Conservation (phyloP, 176 grass and related monocot genomes). For the Paspalum notatum region DNA sequence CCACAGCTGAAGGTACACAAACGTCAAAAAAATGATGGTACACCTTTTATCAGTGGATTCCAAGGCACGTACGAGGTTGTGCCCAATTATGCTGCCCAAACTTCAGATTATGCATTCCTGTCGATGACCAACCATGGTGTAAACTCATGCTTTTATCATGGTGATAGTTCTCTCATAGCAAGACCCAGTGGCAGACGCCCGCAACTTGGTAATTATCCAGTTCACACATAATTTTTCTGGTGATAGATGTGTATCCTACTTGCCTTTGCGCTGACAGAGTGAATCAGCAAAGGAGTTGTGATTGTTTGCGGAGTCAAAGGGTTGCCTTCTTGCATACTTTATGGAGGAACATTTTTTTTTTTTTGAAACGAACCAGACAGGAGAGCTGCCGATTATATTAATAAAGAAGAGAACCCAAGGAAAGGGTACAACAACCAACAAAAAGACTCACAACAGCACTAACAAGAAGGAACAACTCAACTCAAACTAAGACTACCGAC, state of each 20-base stretch:
- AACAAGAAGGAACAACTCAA: too few relatives aligned
- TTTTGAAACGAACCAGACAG: too few relatives aligned
- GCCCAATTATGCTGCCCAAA: background rate
- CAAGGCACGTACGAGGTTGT: constrained; percentile 35
- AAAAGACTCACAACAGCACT: too few relatives aligned
- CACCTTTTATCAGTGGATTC: constrained; percentile 28
- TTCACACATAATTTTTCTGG: background rate
- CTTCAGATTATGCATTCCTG: background rate
- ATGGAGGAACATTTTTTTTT: background rate
- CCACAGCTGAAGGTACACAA: constrained; percentile 20
- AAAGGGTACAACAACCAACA: too few relatives aligned
- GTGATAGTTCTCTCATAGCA: constrained; percentile 31
- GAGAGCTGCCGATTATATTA: too few relatives aligned
- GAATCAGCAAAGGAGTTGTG: background rate
- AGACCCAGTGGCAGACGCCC: constrained; percentile 20
- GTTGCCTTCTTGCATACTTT: constrained; percentile 34
- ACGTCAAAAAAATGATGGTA: background rate
- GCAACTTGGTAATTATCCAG: background rate
- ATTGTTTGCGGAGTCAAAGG: constrained; percentile 27
- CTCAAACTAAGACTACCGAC: too few relatives aligned
- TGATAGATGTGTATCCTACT: background rate
- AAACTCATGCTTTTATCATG: constrained; percentile 32
- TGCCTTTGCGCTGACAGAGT: constrained; percentile 21
- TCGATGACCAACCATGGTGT: constrained; percentile 24
- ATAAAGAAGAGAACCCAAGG: too few relatives aligned